Evolutionary conservation across 768 basidiomycete species (phyloP).

Genomic region (Suillus alpinus): DNA sequence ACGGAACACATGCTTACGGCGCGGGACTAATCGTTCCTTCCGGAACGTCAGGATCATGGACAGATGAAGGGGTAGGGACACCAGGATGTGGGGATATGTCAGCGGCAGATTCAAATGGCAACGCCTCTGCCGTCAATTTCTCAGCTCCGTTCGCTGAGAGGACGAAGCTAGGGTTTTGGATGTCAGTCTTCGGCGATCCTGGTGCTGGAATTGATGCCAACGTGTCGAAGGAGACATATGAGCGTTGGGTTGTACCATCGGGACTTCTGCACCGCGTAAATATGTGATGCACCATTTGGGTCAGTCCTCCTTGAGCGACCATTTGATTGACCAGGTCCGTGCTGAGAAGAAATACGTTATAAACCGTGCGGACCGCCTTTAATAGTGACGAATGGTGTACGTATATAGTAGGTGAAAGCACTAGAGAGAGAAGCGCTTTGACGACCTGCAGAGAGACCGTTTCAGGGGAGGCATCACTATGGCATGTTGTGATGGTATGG

Average conservation of each 20-base stretch:
- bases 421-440: conserved; percentile 86
- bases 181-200: neutral
- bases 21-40: neutral
- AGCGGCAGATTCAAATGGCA: neutral
- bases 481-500: conserved; percentile 90
- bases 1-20: neutral
- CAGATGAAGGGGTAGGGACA: neutral
- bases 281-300: conserved; percentile 97
- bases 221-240: conserved; percentile 23
- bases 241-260: conserved; percentile 14
- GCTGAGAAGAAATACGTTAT: conserved; percentile 95
- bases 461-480: conserved; percentile 84
- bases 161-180: neutral
- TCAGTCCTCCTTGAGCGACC: conserved; percentile 96
- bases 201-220: conserved; percentile 4
- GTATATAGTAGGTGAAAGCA: conserved; percentile 80
- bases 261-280: conserved; percentile 73
- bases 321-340: conserved; percentile 91
- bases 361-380: conserved; percentile 96
- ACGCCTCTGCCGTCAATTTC: neutral
- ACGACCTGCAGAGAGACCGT: conserved; percentile 95
- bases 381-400: conserved; percentile 96
- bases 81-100: neutral
- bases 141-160: neutral
- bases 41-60: neutral